Percentiles rank a stretch among this genome's conserved stretches.
These are phyloP conservation scores for Cnidoscolus chayamansa DNA, from an alignment of 441 rosid genomes.

Conservation along the genomic window DNA sequence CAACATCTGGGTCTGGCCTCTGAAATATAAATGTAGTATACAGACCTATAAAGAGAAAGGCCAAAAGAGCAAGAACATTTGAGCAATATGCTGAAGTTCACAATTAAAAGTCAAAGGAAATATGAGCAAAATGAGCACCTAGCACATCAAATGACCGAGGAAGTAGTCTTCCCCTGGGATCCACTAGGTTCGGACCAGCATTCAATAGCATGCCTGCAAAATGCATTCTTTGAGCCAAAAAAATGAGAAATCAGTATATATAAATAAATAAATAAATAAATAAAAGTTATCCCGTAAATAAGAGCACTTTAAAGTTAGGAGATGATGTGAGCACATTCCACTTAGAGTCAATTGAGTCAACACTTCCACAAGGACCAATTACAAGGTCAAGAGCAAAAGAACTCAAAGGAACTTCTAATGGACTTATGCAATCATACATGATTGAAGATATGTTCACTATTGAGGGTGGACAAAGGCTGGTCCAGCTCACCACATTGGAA, in stretches of 20 bases:
- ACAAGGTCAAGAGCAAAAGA: too few relatives aligned
- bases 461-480: too few relatives aligned
- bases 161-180: conserved; percentile 87
- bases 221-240: conserved; percentile 50
- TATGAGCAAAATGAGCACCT: conserved; percentile 39
- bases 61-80: conserved; percentile 13
- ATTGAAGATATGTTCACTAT: too few relatives aligned
- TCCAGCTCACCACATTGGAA: too few relatives aligned
- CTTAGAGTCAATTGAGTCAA: too few relatives aligned
- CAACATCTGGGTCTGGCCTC: conserved; percentile 91
- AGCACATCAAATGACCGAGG: conserved; percentile 76
- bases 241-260: conserved; percentile 19
- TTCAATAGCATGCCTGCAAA: conserved; percentile 70
- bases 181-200: conserved; percentile 73
- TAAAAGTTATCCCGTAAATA: too few relatives aligned
- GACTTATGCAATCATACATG: too few relatives aligned
- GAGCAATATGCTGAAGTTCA: background rate
- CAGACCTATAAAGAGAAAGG: conserved; percentile 50
- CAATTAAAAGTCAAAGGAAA: conserved; percentile 15
- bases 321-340: too few relatives aligned
- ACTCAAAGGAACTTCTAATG: too few relatives aligned
- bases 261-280: background rate
- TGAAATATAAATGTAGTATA: conserved; percentile 84
- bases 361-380: too few relatives aligned
- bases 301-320: too few relatives aligned